Evolutionary conservation across 2,329 filamentous ascomycete species (phyloP).

Genomic region (Penicillium verrucosum): DNA sequence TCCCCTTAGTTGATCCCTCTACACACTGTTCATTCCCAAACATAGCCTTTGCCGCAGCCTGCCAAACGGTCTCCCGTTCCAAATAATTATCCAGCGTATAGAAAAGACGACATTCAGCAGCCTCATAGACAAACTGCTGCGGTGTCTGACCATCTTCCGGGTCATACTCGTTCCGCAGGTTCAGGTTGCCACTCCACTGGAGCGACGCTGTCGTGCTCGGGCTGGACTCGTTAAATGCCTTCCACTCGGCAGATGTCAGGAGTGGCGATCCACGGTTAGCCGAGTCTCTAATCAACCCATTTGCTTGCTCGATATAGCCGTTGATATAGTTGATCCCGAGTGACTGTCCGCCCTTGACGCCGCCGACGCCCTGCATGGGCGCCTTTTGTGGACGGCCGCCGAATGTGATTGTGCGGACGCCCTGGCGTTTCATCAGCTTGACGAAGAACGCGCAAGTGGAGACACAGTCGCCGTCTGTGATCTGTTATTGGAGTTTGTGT

Average conservation of each 20-base stretch:
- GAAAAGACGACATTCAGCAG: slow-evolving; percentile 60
- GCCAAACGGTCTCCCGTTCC: slow-evolving; percentile 55
- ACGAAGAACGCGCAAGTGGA: slow-evolving; percentile 60
- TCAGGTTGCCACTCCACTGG: slow-evolving; percentile 38
- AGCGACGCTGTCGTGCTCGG: slow-evolving; percentile 13
- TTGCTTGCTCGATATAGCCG: slow-evolving; percentile 19
- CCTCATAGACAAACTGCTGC: slow-evolving; percentile 60
- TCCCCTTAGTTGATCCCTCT: slow-evolving; percentile 21
- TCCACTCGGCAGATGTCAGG: slow-evolving; percentile 18
- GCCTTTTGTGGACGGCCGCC: slow-evolving; percentile 57
- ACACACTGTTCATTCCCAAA: slow-evolving; percentile 22
- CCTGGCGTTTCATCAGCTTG: slow-evolving; percentile 53
- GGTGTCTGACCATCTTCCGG: slow-evolving; percentile 46
- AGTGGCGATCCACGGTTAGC: slow-evolving; percentile 14
- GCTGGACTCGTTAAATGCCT: slow-evolving; percentile 16
- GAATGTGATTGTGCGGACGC: slow-evolving; percentile 56
- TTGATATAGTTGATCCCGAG: slow-evolving; percentile 29
- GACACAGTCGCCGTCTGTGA: slow-evolving; percentile 57
- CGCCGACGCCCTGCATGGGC: slow-evolving; percentile 63
- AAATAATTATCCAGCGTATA: slow-evolving; percentile 55
- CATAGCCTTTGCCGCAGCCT: slow-evolving; percentile 33
- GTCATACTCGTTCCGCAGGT: slow-evolving; percentile 46
- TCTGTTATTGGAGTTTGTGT: slow-evolving; percentile 19
- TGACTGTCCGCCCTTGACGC: slow-evolving; percentile 55
- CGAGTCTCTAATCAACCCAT: slow-evolving; percentile 15